Base-by-base conservation (phyloP, 2,329 filamentous ascomycete species). In the Aspergillus sergii region DNA sequence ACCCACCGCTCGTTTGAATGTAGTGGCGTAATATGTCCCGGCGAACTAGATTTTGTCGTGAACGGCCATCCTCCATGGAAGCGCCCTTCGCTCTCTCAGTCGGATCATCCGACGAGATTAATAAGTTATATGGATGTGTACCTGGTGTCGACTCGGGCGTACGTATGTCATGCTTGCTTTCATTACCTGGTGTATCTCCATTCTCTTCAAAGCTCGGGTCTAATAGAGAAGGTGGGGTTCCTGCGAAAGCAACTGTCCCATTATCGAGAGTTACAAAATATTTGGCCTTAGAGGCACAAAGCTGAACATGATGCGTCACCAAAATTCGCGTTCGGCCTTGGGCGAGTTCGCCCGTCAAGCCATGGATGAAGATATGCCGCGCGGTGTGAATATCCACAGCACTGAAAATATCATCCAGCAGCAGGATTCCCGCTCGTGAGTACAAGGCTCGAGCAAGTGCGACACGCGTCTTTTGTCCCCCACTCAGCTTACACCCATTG, bases 341-440 rank as follows among this genome's bases (percentile, higher is more conserved):
- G 65, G 88, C 88, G 19, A 94, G 83, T 53, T 89, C 84, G 7
- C 91, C 91, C 2, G 85, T 88, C 6, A 94, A 81, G 65, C 89
- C 92, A 62, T 91, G 85, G 66, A 93, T 89, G 67, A 91, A 92
- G 60, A 94, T 88, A 69, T 92, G 89, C 32, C 89, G 85, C 19
- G 91, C 91, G 30, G 93, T 90, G 70, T 93, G 90, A 5, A 90
- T 89, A 74, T 95, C 92, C 3, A 94, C 88, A 14, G 91, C 79
- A 72, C 89, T 92, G 74, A 94, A 93, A 54, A 94, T 90, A 72
- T 94, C 92, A 73, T 94, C 92, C 65, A 94, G 81, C 23, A 94
- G 82, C 7, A 94, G 80, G 66, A 93, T 88, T 2, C 89, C 87
- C 1, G 90, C 90, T 21, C 91, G 84, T 8, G 91, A 93, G 76